Evolutionary conservation across 306 rosid species (phyloP).

Genomic region (Casuarina equisetifolia): DNA sequence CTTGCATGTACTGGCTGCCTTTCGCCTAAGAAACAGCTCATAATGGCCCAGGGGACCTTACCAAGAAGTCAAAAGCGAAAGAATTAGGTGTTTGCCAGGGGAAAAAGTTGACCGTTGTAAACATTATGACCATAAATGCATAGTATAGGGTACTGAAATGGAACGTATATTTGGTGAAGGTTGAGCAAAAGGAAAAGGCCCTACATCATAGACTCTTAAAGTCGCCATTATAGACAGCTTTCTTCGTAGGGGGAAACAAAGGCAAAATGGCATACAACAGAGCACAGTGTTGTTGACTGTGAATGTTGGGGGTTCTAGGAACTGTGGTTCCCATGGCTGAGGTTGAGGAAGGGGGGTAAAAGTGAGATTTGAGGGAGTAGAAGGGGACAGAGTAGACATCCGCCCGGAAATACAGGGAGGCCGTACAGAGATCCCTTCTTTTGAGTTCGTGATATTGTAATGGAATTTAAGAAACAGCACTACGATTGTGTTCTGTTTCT

Average conservation of each 20-base stretch:
- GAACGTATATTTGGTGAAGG: background rate
- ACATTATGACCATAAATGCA: constrained; percentile 10
- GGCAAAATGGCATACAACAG: background rate
- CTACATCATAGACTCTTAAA: background rate
- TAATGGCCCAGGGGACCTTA: constrained; percentile 40
- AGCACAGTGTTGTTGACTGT: no score
- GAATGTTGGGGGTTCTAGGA: no score
- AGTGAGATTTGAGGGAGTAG: constrained; percentile 80
- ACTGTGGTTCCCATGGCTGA: background rate
- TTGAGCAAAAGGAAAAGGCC: background rate
- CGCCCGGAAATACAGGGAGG: constrained; percentile 88
- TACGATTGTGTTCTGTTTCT: constrained; percentile 25
- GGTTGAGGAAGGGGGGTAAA: constrained; percentile 41
- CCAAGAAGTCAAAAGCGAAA: constrained; percentile 45
- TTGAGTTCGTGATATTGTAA: constrained; percentile 42
- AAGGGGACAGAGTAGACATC: constrained; percentile 99
- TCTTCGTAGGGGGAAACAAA: constrained; percentile 3
- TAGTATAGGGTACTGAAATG: constrained; percentile 5
- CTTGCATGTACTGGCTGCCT: constrained; percentile 40
- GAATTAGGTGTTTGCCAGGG: constrained; percentile 32
- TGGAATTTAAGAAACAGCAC: constrained; percentile 42
- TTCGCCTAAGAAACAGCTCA: constrained; percentile 46
- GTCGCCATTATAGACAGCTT: background rate
- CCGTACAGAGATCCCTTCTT: constrained; percentile 59
- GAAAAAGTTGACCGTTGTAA: constrained; percentile 29